Percentiles rank a stretch among this genome's conserved stretches.
Conservation (phyloP, 305 asterid genomes). For the Fraxinus nigra region DNA sequence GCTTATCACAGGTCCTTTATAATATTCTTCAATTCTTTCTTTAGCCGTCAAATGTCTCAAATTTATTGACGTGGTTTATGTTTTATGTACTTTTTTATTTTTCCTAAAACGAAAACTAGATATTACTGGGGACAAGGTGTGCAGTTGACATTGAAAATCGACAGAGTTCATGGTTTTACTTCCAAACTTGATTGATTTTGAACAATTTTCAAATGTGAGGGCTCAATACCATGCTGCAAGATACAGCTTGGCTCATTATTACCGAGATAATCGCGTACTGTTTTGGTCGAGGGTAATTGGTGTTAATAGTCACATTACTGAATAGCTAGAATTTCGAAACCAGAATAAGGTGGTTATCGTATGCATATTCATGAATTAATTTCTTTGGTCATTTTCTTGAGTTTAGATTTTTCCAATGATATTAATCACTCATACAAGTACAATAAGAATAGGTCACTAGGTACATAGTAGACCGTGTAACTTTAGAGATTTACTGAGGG, state of each 20-base stretch:
- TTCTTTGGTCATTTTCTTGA: not conserved
- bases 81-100: not conserved
- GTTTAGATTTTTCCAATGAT: not conserved
- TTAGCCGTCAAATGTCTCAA: not conserved
- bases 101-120: not conserved
- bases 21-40: not conserved
- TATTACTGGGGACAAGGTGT: not conserved
- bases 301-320: not conserved
- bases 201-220: not conserved
- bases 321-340: not conserved
- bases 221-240: not conserved
- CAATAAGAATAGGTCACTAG: not conserved
- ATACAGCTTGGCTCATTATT: not conserved
- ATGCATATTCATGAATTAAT: not conserved
- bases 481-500: not conserved
- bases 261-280: not conserved
- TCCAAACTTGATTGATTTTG: not conserved
- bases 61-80: not conserved
- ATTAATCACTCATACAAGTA: not conserved
- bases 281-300: not conserved
- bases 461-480: not conserved
- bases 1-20: constrained; percentile 34
- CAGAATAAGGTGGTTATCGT: not conserved
- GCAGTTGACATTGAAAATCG: not conserved
- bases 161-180: not conserved